These are phyloP conservation scores for Starmerella asiatica DNA, from an alignment of 805 yeast genomes.

Conservation along the genomic window DNA sequence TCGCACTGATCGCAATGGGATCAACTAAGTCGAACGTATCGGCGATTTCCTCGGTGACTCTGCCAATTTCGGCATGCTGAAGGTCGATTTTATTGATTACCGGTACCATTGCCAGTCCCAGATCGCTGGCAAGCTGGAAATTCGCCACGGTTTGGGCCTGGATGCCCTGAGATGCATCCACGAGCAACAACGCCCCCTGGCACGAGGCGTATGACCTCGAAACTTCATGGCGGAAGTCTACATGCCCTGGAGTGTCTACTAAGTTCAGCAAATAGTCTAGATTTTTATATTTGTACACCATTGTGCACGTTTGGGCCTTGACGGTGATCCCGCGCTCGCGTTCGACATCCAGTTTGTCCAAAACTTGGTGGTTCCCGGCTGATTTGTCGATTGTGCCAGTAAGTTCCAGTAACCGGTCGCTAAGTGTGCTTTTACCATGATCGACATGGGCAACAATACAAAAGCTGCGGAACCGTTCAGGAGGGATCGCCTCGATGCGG, in stretches of 20 bases:
- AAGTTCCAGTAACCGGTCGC: slow-evolving; percentile 74
- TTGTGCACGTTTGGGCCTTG: slow-evolving; percentile 91
- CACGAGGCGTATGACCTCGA: slow-evolving; percentile 90
- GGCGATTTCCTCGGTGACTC: slow-evolving; percentile 74
- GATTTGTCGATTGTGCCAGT: slow-evolving; percentile 81
- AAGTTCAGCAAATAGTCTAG: slow-evolving; percentile 73
- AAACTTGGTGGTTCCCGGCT: slow-evolving; percentile 55
- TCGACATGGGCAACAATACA: slow-evolving; percentile 95
- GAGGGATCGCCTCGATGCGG: slow-evolving; percentile 65
- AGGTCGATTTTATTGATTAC: slow-evolving; percentile 86
- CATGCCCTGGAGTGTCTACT: slow-evolving; percentile 97
- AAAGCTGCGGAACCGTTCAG: slow-evolving; percentile 72
- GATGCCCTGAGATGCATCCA: slow-evolving; percentile 92
- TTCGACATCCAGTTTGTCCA: slow-evolving; percentile 87
- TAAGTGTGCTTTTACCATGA: slow-evolving; percentile 62
- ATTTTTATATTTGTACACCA: slow-evolving; percentile 60
- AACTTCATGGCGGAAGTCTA: slow-evolving; percentile 88
- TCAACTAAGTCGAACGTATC: slow-evolving; percentile 62
- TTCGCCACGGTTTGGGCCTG: slow-evolving; percentile 99
- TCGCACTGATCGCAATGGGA: slow-evolving; percentile 73
- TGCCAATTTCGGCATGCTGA: slow-evolving; percentile 70
- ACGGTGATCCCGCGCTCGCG: slow-evolving; percentile 93
- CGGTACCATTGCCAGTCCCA: slow-evolving; percentile 71
- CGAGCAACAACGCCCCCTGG: slow-evolving; percentile 79
- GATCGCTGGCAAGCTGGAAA: slow-evolving; percentile 75